Conservation (phyloP, 371 early-diverging fungal genomes). For the Mortierella polycephala region DNA sequence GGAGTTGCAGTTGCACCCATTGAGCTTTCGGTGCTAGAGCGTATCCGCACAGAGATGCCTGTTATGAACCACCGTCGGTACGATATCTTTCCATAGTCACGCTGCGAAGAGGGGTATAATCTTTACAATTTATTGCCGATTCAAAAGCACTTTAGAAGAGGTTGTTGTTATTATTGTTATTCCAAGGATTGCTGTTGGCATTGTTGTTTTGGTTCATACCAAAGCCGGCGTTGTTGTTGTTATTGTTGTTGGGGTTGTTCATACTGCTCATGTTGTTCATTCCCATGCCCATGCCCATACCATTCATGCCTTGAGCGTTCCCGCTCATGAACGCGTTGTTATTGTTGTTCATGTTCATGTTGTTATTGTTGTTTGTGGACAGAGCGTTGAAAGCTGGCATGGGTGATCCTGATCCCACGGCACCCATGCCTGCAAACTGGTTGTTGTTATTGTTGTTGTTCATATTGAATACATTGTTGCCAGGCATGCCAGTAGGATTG, state of each 20-base stretch:
- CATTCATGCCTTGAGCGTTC: conserved; percentile 10
- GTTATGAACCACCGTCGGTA: conserved; percentile 73
- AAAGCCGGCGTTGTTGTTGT: conserved; percentile 30
- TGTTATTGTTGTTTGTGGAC: conserved; percentile 4
- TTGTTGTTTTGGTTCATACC: conserved; percentile 28
- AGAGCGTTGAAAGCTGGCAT: conserved; percentile 15
- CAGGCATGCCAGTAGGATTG: conserved; percentile 4
- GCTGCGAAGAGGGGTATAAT: too few species aligned
- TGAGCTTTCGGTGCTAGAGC: conserved; percentile 68
- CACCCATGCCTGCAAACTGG: neutral
- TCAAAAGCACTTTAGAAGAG: conserved; percentile 6
- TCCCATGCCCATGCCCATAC: conserved; percentile 16
- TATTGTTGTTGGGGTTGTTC: neutral
- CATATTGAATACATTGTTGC: conserved; percentile 15
- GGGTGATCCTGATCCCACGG: conserved; percentile 16
- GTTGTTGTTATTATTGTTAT: conserved; percentile 21
- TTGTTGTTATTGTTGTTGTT: conserved; percentile 14
- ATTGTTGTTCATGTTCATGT: conserved; percentile 11
- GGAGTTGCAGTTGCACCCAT: conserved; percentile 72
- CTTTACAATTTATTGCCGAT: too few species aligned
- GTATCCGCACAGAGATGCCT: conserved; percentile 79
- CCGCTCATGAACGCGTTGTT: conserved; percentile 15
- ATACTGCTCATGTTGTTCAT: conserved; percentile 8
- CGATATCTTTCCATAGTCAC: conserved; percentile 67
- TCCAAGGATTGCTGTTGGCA: conserved; percentile 22